These are phyloP conservation scores for Akanthomyces dipterigenus DNA, from an alignment of 2,329 filamentous ascomycete genomes.

Conservation along the genomic window DNA sequence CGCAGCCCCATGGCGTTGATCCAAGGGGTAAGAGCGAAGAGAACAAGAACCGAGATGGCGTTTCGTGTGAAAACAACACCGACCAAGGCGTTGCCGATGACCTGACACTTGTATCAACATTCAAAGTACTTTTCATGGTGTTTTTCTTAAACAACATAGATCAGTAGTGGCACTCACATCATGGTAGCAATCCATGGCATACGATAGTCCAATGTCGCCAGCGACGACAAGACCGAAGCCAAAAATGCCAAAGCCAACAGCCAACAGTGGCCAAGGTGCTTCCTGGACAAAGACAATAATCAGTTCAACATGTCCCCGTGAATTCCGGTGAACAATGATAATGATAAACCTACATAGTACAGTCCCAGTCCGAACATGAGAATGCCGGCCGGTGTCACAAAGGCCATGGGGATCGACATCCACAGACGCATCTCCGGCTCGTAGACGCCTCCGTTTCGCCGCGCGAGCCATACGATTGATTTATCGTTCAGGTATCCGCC, in stretches of 20 bases:
- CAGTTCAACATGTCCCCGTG: background rate
- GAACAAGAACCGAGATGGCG: conserved; percentile 16
- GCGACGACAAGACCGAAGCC: conserved; percentile 28
- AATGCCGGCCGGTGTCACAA: conserved; percentile 25
- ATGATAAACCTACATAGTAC: conserved; percentile 20
- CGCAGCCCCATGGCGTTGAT: conserved; percentile 18
- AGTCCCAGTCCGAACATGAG: conserved; percentile 31
- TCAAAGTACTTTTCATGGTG: background rate
- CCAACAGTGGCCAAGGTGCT: conserved; percentile 32
- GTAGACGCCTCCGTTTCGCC: conserved; percentile 32
- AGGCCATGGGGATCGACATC: conserved; percentile 18
- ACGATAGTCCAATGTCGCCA: conserved; percentile 27
- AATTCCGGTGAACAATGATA: too few species aligned
- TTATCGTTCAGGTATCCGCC: conserved; percentile 32
- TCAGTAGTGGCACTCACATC: conserved; percentile 20
- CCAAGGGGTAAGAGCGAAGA: conserved; percentile 19
- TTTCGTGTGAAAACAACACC: conserved; percentile 20
- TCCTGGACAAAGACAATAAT: conserved; percentile 17
- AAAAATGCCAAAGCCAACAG: conserved; percentile 28
- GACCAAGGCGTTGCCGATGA: conserved; percentile 21
- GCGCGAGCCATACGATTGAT: conserved; percentile 29
- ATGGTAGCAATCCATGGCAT: conserved; percentile 29
- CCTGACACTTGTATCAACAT: conserved; percentile 11
- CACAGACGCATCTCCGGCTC: conserved; percentile 38
- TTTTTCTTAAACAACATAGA: too few species aligned